These are phyloP conservation scores for Xylariales sp. DNA, from an alignment of 2,329 filamentous ascomycete species.

Conservation along the genomic window DNA sequence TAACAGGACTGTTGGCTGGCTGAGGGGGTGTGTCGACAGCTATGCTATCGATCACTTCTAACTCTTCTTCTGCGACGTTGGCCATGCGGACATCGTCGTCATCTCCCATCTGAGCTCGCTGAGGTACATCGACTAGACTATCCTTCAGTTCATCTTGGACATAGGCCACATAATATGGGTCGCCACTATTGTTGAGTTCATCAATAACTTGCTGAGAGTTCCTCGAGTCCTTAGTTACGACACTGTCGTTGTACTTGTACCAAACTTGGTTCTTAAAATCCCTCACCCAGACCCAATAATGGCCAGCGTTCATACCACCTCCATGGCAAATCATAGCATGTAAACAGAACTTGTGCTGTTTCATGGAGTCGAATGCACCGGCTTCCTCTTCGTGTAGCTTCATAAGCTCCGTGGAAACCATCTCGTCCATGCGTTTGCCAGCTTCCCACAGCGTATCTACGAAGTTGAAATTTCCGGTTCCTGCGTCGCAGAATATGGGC, in stretches of 20 bases:
- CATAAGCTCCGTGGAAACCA: conserved; percentile 61
- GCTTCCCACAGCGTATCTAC: conserved; percentile 41
- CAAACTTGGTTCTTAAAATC: conserved; percentile 86
- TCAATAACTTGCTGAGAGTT: conserved; percentile 76
- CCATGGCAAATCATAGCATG: conserved; percentile 95
- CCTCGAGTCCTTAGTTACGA: conserved; percentile 74
- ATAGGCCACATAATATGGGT: conserved; percentile 86
- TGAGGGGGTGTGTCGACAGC: conserved; percentile 35
- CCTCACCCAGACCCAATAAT: conserved; percentile 97
- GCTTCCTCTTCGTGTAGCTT: conserved; percentile 52
- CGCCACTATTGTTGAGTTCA: conserved; percentile 74
- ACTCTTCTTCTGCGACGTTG: conserved; percentile 39
- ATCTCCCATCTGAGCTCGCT: conserved; percentile 45
- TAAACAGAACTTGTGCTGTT: conserved; percentile 78
- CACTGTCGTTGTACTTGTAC: conserved; percentile 94
- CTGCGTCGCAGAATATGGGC: conserved; percentile 8
- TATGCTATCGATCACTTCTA: conserved; percentile 48
- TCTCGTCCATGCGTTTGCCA: conserved; percentile 49
- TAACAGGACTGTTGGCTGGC: conserved; percentile 32
- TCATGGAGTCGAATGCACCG: conserved; percentile 71
- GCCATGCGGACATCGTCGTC: conserved; percentile 17
- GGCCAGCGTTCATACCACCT: conserved; percentile 77
- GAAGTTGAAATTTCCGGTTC: conserved; percentile 24
- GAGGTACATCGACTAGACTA: conserved; percentile 61
- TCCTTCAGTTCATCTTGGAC: conserved; percentile 75